These are phyloP conservation scores for Tritrichomonas musculus DNA, from an alignment of 208 protist species.

Conservation along the genomic window DNA sequence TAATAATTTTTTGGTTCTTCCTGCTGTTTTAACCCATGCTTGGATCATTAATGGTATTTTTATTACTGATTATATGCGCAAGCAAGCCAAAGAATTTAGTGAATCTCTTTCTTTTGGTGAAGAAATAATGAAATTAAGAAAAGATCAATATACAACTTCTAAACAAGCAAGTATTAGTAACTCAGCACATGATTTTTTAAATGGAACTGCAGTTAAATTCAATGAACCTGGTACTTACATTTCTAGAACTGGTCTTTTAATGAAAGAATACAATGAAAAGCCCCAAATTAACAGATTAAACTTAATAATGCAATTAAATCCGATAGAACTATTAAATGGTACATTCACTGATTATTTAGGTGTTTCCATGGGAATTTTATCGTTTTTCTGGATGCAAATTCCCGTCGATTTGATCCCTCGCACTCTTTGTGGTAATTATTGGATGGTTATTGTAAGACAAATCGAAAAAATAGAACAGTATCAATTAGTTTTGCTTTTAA, in stretches of 20 bases:
- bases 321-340: background rate
- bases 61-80: constrained; percentile 1
- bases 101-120: background rate
- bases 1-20: background rate
- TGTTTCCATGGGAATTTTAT: background rate
- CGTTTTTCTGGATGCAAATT: background rate
- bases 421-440: background rate
- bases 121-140: background rate
- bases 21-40: background rate
- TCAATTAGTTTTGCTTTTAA: background rate
- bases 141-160: background rate
- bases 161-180: background rate
- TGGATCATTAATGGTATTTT: constrained; percentile 19
- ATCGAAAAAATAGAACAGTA: background rate
- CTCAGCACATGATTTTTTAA: background rate
- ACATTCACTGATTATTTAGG: background rate
- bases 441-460: background rate
- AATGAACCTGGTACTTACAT: background rate
- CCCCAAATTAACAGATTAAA: background rate
- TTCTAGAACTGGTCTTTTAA: too few species aligned
- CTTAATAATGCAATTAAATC: background rate
- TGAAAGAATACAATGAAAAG: background rate
- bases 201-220: background rate
- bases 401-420: background rate
- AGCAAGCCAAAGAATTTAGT: background rate